phyloP scores from a whole-genome alignment of 768 basidiomycete species.

The Phlebiopsis gigantea region DNA sequence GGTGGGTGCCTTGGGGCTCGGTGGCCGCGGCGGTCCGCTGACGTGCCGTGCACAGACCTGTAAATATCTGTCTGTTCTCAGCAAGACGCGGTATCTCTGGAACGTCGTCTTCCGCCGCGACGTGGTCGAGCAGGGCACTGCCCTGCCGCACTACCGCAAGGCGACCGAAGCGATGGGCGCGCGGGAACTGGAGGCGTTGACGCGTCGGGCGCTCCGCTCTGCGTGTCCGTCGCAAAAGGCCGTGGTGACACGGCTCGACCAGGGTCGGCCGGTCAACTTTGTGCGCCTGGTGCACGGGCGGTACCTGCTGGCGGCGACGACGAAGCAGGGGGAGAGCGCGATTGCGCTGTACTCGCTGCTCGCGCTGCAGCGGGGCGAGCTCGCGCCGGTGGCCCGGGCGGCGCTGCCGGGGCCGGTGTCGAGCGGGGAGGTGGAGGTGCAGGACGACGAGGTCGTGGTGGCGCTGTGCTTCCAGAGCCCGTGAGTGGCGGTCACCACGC shows the following conservation, averaged over 20 bases:
- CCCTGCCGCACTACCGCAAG: constrained; percentile 10
- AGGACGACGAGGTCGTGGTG: constrained; percentile 9
- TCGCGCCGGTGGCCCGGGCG: neutral
- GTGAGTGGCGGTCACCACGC: constrained; percentile 3
- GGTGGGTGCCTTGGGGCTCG: constrained; percentile 1
- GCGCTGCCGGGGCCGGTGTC: constrained; percentile 10
- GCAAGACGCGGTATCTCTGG: constrained; percentile 11
- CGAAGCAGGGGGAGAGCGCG: neutral
- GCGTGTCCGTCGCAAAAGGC: neutral
- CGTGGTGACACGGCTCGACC: constrained; percentile 3
- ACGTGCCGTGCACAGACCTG: constrained; percentile 2
- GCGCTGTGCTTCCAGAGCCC: constrained; percentile 12
- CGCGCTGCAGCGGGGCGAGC: constrained; percentile 1
- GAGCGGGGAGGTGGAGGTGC: constrained; percentile 13
- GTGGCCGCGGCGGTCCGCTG: neutral
- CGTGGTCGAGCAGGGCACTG: neutral
- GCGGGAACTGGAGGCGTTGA: constrained; percentile 3
- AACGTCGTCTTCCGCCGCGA: constrained; percentile 9
- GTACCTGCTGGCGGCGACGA: constrained; percentile 4
- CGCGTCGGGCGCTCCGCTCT: constrained; percentile 9
- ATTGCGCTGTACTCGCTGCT: constrained; percentile 7
- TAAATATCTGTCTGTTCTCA: constrained; percentile 9
- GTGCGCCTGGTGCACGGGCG: constrained; percentile 6
- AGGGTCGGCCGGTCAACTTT: constrained; percentile 3
- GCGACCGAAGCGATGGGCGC: neutral